A percentile compares a stretch with the other conserved stretches of the same genome.
phyloP scores from a whole-genome alignment of 176 grass and related monocot genomes.

The Panicum miliaceum region DNA sequence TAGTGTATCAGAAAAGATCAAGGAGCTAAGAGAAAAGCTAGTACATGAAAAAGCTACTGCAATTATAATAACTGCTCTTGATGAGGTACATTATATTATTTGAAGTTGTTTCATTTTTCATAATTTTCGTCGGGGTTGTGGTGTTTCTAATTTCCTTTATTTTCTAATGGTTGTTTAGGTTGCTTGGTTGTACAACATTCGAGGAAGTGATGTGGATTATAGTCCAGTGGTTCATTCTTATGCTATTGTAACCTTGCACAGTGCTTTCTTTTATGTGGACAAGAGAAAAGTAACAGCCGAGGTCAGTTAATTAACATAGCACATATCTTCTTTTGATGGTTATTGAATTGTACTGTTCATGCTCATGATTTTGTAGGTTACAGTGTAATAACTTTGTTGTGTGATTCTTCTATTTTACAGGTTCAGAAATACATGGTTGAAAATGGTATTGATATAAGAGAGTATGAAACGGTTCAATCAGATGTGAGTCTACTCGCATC shows the following conservation, averaged over 20 bases:
- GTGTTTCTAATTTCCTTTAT: conserved; percentile 32
- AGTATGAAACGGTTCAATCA: conserved; percentile 68
- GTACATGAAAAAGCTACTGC: conserved; percentile 56
- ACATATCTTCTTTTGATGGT: conserved; percentile 11
- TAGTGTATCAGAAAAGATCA: conserved; percentile 71
- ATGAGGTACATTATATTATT: conserved; percentile 73
- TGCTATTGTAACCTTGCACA: conserved; percentile 75
- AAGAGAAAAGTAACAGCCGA: conserved; percentile 80
- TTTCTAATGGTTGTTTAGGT: conserved; percentile 58
- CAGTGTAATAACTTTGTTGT: conserved; percentile 23
- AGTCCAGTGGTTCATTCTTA: conserved; percentile 95
- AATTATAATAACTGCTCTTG: conserved; percentile 84
- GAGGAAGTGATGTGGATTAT: conserved; percentile 91
- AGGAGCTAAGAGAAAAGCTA: conserved; percentile 77
- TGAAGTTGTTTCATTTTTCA: conserved; percentile 32
- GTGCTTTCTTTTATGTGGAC: conserved; percentile 96
- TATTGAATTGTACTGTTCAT: background rate
- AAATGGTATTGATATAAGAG: conserved; percentile 86
- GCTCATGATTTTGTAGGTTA: background rate
- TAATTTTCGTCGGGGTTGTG: background rate
- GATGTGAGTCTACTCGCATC: conserved; percentile 82
- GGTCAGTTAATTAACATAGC: conserved; percentile 54
- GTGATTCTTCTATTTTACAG: conserved; percentile 44
- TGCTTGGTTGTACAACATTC: conserved; percentile 93
- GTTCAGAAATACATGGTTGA: conserved; percentile 63